A percentile compares a stretch with the other conserved stretches of the same genome.
These are phyloP conservation scores for Diaporthe sp. DNA, from an alignment of 2,329 filamentous ascomycete species.

Conservation along the genomic window DNA sequence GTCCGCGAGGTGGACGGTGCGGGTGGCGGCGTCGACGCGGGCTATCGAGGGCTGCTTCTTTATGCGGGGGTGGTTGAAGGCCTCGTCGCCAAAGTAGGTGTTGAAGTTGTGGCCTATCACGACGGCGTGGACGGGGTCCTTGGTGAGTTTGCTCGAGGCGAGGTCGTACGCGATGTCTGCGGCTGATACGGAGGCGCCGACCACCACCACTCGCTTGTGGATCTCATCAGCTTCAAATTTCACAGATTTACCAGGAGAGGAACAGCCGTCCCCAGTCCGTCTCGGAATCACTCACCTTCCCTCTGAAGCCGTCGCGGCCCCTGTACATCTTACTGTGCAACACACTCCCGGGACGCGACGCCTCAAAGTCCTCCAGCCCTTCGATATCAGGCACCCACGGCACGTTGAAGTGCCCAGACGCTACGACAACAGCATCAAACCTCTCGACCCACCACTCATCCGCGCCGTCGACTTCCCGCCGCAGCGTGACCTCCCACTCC, in stretches of 20 bases:
- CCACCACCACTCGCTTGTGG: slow-evolving; percentile 66
- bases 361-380: slow-evolving; percentile 60
- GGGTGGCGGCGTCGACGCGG: slow-evolving; percentile 36
- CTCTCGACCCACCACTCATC: slow-evolving; percentile 72
- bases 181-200: slow-evolving; percentile 73
- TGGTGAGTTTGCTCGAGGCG: slow-evolving; percentile 32
- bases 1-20: slow-evolving; percentile 64
- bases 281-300: slow-evolving; percentile 50
- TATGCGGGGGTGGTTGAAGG: slow-evolving; percentile 41
- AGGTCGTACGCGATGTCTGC: slow-evolving; percentile 61
- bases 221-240: neutral
- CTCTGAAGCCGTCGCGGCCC: slow-evolving; percentile 54
- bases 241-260: neutral
- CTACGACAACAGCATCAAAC: slow-evolving; percentile 69
- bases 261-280: neutral
- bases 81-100: slow-evolving; percentile 42
- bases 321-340: slow-evolving; percentile 66
- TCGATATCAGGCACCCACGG: slow-evolving; percentile 62
- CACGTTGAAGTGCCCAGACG: slow-evolving; percentile 67
- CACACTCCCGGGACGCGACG: slow-evolving; percentile 57
- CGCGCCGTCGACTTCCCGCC: slow-evolving; percentile 45
- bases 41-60: slow-evolving; percentile 33
- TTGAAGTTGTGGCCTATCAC: slow-evolving; percentile 42
- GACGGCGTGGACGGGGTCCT: slow-evolving; percentile 40
- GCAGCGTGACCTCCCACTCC: slow-evolving; percentile 65